Base-by-base conservation (phyloP, 495 filamentous ascomycete species). In the Aspergillus biplanus region DNA sequence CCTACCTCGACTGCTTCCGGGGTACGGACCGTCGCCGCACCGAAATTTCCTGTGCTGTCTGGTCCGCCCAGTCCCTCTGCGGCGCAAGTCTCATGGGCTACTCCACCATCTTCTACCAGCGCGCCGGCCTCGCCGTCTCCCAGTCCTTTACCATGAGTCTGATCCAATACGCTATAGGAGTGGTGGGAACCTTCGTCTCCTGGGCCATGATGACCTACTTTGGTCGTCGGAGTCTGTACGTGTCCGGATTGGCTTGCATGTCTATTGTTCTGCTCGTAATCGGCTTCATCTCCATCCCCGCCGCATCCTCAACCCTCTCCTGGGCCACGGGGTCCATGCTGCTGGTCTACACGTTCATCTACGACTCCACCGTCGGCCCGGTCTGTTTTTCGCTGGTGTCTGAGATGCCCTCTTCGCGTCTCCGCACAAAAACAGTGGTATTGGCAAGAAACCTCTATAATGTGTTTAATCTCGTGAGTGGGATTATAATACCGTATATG, bases 11-110 rank as follows among this genome's bases (percentile, higher is more conserved):
- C 67, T 90, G 90, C 74, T 92, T 93, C 80, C 86, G 82, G 67
- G 89, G 90, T 3, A 83, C 84, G 18, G 87, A 94, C 65, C 76
- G 86, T 21, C 85, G 89, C 39, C 88, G 91, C 33, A 94, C 91
- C 4, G 89, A 91, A 76, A 90, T 92, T 67, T 84, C 89, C 46
- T 89, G 85, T 69, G 86, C 89, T 83, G 84, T 87, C 58, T 95
- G 90, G 90, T 89, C 87, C 4, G 92, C 92, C 56, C 91, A 95
- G 72, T 91, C 89, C 55, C 74, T 93, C 0, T 86, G 84, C 64
- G 91, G 91, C 49, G 90, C 90, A 71, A 85, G 87, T 2, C 92
- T 95, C 71, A 88, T 85, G 57, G 89, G 90, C 65, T 95, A 92
- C 71, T 89, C 87, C 11, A 92, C 89, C 35, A 87, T 92, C 69